Base-by-base conservation (phyloP, 805 yeast genomes). In the Candida anglica region DNA sequence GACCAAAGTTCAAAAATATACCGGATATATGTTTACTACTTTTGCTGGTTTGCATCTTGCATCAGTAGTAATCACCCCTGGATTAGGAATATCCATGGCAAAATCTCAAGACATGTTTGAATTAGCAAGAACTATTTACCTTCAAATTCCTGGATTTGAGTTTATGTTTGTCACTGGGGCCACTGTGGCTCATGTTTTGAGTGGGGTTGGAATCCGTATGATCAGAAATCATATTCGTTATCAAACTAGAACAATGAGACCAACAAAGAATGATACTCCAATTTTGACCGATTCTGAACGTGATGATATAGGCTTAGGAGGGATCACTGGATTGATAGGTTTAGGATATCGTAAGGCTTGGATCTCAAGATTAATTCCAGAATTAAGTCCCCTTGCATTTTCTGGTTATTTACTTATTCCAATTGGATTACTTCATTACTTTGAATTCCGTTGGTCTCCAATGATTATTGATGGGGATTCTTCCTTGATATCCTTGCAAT, bases 401-500 rank as follows among this genome's bases (percentile, higher is more conserved):
- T 63, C 81, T 3, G 93, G 93, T 0, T 77, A 75, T 47, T 27
- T 75, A 3, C 57, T 80, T 23, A 34, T 72, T 0, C 69, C 73
- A 0, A 43, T 75, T 6, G 36, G 77, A 1, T 31, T 42, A 0
- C 66, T 56, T 27, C 93, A 84, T 48, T 60, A 62, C 13, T 37
- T 56, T 9, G 66, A 70, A 28, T 63, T 71, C 42, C 61, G 86
- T 34, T 31, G 67, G 3, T 59, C 62, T 0, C 88, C 91, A 0
- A 18, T 63, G n/a, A 13, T 46, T 2, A 60, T 77, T 1, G 84
- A 80, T 38, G 88, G 86, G 1, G 91, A 82, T 52, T 73, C 81
- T 3, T 68, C 80, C 1, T 57, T 72, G 35, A 54, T 84, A 15
- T 69, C 61, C 28, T 54, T 84, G 28, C 70, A 72, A 6, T 81